These are phyloP conservation scores for Zymoseptoria passerinii DNA, from an alignment of 2,329 filamentous ascomycete species.

Conservation along the genomic window DNA sequence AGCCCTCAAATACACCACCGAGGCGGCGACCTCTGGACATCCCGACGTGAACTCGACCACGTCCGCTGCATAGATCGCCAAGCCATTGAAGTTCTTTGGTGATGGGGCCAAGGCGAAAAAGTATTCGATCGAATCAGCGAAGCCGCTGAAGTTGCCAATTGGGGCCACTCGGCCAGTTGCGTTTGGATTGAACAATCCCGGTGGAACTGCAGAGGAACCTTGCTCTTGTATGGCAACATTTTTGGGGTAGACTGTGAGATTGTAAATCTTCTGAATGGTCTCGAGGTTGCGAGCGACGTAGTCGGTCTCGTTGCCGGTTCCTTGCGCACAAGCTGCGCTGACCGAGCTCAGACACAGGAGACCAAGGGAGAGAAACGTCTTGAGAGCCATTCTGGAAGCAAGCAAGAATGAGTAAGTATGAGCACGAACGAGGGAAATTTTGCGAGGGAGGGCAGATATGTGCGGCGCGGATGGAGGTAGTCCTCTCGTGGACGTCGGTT, in stretches of 20 bases:
- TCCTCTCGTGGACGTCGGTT: not conserved
- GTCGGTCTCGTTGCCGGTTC: not conserved
- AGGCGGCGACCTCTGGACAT: constrained; percentile 16
- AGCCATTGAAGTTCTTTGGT: constrained; percentile 18
- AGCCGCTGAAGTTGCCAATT: constrained; percentile 36
- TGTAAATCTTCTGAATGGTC: constrained; percentile 35
- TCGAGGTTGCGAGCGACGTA: constrained; percentile 28
- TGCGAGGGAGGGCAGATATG: no score
- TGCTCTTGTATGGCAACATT: constrained; percentile 31
- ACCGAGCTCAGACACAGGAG: not conserved
- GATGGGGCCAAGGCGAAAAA: constrained; percentile 38
- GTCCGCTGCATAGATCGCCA: constrained; percentile 17
- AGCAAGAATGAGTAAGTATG: not conserved
- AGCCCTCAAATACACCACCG: constrained; percentile 16
- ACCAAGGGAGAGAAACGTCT: not conserved
- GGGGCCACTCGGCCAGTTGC: constrained; percentile 36
- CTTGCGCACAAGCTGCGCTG: not conserved
- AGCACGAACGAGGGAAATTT: not conserved
- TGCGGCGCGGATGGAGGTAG: no score
- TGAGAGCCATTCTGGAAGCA: not conserved
- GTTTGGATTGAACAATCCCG: constrained; percentile 33
- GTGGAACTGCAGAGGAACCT: constrained; percentile 31
- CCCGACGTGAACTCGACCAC: constrained; percentile 17
- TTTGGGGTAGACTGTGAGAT: constrained; percentile 35
- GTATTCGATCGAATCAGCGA: constrained; percentile 35